A percentile compares a stretch with the other conserved stretches of the same genome.
Evolutionary conservation across 2,329 filamentous ascomycete genomes (phyloP).

Genomic region (Epichloe uncinata): DNA sequence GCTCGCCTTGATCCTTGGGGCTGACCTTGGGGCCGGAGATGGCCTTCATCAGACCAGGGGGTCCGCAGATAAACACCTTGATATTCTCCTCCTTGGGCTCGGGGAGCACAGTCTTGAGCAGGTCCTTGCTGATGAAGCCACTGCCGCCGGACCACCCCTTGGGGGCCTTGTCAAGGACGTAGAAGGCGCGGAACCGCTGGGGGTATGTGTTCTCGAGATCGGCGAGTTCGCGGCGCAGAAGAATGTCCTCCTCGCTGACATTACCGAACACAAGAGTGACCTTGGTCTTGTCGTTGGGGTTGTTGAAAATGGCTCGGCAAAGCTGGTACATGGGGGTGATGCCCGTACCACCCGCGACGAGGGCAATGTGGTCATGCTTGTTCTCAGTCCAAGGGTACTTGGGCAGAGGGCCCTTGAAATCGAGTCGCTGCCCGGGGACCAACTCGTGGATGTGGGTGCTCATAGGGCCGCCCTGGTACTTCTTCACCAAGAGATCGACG

Average conservation of each 20-base stretch:
- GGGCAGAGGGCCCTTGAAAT: constrained; percentile 89
- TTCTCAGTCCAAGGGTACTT: constrained; percentile 86
- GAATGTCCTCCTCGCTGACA: constrained; percentile 76
- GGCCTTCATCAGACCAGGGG: constrained; percentile 90
- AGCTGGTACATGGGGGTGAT: constrained; percentile 99
- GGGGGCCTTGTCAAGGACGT: constrained; percentile 76
- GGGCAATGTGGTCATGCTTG: constrained; percentile 81
- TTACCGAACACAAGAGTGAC: constrained; percentile 94
- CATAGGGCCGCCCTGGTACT: constrained; percentile 85
- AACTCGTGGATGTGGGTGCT: constrained; percentile 77
- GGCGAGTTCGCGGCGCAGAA: constrained; percentile 74
- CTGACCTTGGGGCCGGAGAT: constrained; percentile 82
- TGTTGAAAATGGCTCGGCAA: constrained; percentile 80
- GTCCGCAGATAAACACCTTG: constrained; percentile 94
- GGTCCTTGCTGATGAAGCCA: constrained; percentile 78
- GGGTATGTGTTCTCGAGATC: constrained; percentile 91
- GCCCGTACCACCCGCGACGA: constrained; percentile 85
- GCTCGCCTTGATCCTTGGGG: constrained; percentile 87
- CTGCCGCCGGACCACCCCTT: constrained; percentile 63
- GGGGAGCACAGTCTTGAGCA: constrained; percentile 88
- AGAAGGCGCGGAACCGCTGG: constrained; percentile 89
- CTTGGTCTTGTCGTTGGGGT: constrained; percentile 94
- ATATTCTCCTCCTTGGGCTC: constrained; percentile 85
- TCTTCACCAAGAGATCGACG: constrained; percentile 83
- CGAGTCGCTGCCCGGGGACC: constrained; percentile 66